Evolutionary conservation across 345 rosid genomes (phyloP).

Genomic region (Pistacia atlantica): DNA sequence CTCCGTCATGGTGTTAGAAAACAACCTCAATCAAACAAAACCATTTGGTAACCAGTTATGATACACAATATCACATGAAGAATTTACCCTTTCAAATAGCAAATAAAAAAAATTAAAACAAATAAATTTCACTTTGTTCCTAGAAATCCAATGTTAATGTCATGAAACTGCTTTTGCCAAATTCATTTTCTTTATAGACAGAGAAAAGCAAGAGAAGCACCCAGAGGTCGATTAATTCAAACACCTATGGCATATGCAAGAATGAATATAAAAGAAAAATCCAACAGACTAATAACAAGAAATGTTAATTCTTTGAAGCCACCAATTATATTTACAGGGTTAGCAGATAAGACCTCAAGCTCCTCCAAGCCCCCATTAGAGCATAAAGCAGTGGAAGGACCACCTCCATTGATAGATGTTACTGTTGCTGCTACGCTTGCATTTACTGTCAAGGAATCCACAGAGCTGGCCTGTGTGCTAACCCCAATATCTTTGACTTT

Average conservation of each 20-base stretch:
- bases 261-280: neutral
- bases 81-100: neutral
- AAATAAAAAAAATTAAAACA: neutral
- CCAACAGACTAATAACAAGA: neutral
- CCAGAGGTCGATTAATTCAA: neutral
- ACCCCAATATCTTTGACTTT: slow-evolving; percentile 34
- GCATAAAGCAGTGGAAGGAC: slow-evolving; percentile 36
- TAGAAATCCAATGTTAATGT: neutral
- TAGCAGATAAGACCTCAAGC: slow-evolving; percentile 72
- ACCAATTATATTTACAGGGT: slow-evolving; percentile 6
- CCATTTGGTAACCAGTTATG: too few species aligned
- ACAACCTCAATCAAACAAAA: neutral
- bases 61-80: neutral
- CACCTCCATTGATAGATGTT: slow-evolving; percentile 34
- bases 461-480: slow-evolving; percentile 21
- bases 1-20: neutral
- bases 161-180: neutral
- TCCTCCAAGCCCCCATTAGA: slow-evolving; percentile 57
- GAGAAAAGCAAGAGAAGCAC: neutral
- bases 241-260: neutral
- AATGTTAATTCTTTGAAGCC: neutral
- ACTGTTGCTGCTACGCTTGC: slow-evolving; percentile 24
- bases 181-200: neutral
- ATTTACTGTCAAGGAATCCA: slow-evolving; percentile 33
- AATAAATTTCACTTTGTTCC: neutral